Evolutionary conservation across 805 yeast species (phyloP).

Genomic region (Saccharomycopsis guyanensis): DNA sequence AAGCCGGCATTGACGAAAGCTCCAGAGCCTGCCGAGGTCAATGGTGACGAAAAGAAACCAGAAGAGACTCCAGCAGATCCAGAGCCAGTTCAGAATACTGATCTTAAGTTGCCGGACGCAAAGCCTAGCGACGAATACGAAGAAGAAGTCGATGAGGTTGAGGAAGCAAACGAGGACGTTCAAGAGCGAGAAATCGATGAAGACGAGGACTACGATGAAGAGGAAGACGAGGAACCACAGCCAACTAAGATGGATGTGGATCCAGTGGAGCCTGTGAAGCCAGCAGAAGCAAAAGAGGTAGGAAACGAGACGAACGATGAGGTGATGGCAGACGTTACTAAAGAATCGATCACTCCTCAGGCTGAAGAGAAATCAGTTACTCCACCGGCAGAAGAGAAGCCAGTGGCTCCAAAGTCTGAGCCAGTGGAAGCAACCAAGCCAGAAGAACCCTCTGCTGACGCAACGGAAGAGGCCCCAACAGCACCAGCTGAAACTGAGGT

Average conservation of each 20-base stretch:
- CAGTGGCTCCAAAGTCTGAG: not conserved
- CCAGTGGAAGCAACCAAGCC: not conserved
- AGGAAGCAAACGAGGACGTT: conserved; percentile 9
- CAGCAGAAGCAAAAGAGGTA: not conserved
- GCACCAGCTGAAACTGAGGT: conserved; percentile 9
- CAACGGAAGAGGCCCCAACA: conserved; percentile 3
- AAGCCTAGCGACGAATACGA: conserved; percentile 6
- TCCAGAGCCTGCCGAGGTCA: not conserved
- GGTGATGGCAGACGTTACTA: too few species aligned
- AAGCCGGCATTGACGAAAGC: not conserved
- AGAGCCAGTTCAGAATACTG: conserved; percentile 3
- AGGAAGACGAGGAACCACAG: conserved; percentile 1
- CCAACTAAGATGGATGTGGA: not conserved
- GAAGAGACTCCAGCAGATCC: conserved; percentile 1
- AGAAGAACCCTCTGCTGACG: not conserved
- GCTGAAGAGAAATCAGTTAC: not conserved
- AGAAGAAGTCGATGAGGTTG: conserved; percentile 15
- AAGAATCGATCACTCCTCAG: not conserved
- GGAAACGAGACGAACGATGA: too few species aligned
- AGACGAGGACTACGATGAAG: conserved; percentile 5
- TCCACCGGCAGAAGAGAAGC: not conserved
- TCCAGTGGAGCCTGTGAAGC: not conserved
- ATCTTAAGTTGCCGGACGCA: conserved; percentile 3
- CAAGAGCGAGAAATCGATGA: conserved; percentile 8
- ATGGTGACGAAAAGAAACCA: not conserved